Evolutionary conservation across 805 yeast species (phyloP).

Genomic region (Kazachstania psychrophila): DNA sequence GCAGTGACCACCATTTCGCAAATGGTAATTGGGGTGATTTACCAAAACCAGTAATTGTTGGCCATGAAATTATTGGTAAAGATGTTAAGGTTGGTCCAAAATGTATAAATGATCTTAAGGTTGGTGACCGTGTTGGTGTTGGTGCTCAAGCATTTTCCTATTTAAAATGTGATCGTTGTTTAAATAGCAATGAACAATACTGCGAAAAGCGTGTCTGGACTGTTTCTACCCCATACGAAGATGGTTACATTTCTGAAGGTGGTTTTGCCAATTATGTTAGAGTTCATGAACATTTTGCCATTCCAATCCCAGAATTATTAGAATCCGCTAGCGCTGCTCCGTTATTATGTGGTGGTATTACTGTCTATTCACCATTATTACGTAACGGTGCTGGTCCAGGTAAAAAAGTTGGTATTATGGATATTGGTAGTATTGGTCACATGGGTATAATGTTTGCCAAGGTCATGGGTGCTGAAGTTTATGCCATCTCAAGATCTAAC

Average conservation of each 20-base stretch:
- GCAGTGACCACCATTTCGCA: conserved; percentile 38
- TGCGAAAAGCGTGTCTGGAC: conserved; percentile 45
- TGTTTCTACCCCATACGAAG: conserved; percentile 37
- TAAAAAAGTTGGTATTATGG: conserved; percentile 43
- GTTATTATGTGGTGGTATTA: conserved; percentile 68
- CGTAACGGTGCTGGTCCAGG: conserved; percentile 44
- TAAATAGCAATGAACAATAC: conserved; percentile 43
- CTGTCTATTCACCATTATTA: conserved; percentile 58
- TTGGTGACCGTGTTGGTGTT: conserved; percentile 73
- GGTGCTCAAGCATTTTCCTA: conserved; percentile 65
- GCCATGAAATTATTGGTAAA: conserved; percentile 58
- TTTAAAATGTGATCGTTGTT: conserved; percentile 54
- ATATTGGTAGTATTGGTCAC: conserved; percentile 52
- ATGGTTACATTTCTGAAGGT: conserved; percentile 47
- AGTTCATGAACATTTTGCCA: conserved; percentile 51
- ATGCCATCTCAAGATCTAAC: conserved; percentile 44
- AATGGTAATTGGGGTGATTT: conserved; percentile 17
- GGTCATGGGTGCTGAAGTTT: conserved; percentile 52
- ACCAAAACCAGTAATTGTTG: conserved; percentile 38
- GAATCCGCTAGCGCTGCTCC: conserved; percentile 56
- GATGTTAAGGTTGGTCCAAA: conserved; percentile 50
- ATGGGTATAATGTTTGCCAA: conserved; percentile 48
- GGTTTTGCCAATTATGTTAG: conserved; percentile 63
- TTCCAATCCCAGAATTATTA: conserved; percentile 51
- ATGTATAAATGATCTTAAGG: conserved; percentile 38